Evolutionary conservation across 2,329 filamentous ascomycete species (phyloP).

Genomic region (Microsporum audouinii): DNA sequence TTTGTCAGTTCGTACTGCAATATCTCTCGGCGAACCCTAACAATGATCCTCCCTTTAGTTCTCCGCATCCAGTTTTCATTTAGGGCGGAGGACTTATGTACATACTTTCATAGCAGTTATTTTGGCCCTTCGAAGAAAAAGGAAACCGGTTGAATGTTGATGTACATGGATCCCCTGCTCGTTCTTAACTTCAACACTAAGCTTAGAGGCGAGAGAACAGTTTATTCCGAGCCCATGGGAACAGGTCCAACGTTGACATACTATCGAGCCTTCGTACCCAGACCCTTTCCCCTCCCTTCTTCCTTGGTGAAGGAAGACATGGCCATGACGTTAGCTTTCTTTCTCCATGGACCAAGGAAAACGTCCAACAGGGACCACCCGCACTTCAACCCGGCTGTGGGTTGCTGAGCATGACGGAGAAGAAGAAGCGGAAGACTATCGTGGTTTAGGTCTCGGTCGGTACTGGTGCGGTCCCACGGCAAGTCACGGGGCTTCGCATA

Average conservation of each 20-base stretch:
- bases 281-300: background rate
- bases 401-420: no score
- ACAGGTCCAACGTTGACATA: background rate
- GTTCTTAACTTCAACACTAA: background rate
- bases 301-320: no score
- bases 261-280: background rate
- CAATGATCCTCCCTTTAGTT: background rate
- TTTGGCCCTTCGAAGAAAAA: background rate
- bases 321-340: no score
- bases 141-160: background rate
- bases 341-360: no score
- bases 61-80: background rate
- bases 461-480: slow-evolving; percentile 26
- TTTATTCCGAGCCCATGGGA: background rate
- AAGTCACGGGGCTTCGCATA: slow-evolving; percentile 12
- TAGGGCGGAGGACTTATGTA: background rate
- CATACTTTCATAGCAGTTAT: background rate
- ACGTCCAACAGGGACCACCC: background rate
- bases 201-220: background rate
- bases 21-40: background rate
- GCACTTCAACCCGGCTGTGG: no score
- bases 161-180: background rate
- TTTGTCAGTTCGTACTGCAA: slow-evolving; percentile 1
- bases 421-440: background rate
- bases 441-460: slow-evolving; percentile 19